Evolutionary conservation across 331 rosid genomes (phyloP).

Genomic region (Acacia concinna): DNA sequence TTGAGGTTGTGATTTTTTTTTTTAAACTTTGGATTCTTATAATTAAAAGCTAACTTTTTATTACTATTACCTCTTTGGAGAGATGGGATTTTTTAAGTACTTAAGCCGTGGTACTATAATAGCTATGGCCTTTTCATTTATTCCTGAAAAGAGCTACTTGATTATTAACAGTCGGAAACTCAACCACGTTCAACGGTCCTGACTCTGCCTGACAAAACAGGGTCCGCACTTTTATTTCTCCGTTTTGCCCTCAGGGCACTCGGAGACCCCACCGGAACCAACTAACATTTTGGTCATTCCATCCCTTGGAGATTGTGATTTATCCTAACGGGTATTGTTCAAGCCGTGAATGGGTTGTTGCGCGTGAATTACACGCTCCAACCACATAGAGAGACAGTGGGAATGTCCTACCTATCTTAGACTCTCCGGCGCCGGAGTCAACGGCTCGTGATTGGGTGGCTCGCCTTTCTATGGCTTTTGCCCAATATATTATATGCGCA

Average conservation of each 20-base stretch:
- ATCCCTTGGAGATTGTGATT: not conserved
- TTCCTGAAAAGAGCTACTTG: not conserved
- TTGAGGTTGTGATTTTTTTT: not conserved
- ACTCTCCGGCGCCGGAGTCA: conserved; percentile 29
- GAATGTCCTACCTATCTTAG: not conserved
- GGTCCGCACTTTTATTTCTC: conserved; percentile 20
- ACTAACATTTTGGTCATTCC: not conserved
- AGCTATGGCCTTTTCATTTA: conserved; percentile 23
- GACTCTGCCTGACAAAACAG: conserved; percentile 22
- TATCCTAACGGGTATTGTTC: conserved; percentile 5
- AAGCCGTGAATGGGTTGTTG: not conserved
- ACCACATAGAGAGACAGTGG: conserved; percentile 16
- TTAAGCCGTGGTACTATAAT: conserved; percentile 47
- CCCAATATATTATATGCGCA: not conserved
- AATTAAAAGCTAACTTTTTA: not conserved
- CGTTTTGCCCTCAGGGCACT: conserved; percentile 14
- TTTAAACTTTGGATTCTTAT: not conserved
- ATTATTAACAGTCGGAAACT: conserved; percentile 26
- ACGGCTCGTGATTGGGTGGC: conserved; percentile 40
- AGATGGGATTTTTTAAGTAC: conserved; percentile 34
- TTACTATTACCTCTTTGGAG: not conserved
- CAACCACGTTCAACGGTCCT: conserved; percentile 39
- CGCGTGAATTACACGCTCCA: conserved; percentile 20
- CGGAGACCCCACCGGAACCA: not conserved
- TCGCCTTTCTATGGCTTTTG: not conserved